Base-by-base conservation (phyloP, 768 basidiomycete species). In the Rhodosporidiobolus sp. region DNA sequence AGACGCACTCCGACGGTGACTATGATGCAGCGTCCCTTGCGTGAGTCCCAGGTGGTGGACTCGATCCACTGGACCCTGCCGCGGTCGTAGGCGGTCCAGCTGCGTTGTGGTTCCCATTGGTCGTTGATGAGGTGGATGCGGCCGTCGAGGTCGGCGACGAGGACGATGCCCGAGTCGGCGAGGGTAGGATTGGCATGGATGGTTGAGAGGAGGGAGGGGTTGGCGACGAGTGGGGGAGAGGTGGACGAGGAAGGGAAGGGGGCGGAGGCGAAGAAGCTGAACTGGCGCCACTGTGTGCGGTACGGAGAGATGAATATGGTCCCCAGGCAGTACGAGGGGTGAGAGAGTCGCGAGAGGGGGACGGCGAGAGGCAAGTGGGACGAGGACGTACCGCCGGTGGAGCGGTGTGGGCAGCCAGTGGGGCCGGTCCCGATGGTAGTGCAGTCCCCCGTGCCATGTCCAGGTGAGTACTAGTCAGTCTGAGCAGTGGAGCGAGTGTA, bases 241-340 rank as follows among this genome's bases (percentile, higher is more conserved):
- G 95, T 90, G 77, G 94, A 87, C 4, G 85, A 83, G 77, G 92
- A 92, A 80, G 88, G 91, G 73, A 94, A 87, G 19, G 87, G 86
- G 8, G 87, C 85, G 20, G 85, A 83, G 74, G 93, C 88, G 79
- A 96, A 97, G 86, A 96, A 96, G 6, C 88, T 84, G 83, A 95
- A 95, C 79, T 93, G 90, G 61, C 90, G 86, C 87, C 90, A 92
- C 91, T 94, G 80, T 67, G n/a, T 14, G 38, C 14, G 8, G 38
- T n/a, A n/a, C n/a, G n/a, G n/a, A n/a, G n/a, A n/a, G n/a, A n/a
- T n/a, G n/a, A n/a, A n/a, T n/a, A n/a, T n/a, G n/a, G n/a, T n/a
- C n/a, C n/a, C n/a, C n/a, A n/a, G n/a, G n/a, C n/a, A n/a, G n/a
- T n/a, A n/a, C n/a, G n/a, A n/a, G n/a, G n/a, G n/a, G n/a, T n/a